Evolutionary conservation across 345 rosid genomes (phyloP).

Genomic region (Camelina neglecta): DNA sequence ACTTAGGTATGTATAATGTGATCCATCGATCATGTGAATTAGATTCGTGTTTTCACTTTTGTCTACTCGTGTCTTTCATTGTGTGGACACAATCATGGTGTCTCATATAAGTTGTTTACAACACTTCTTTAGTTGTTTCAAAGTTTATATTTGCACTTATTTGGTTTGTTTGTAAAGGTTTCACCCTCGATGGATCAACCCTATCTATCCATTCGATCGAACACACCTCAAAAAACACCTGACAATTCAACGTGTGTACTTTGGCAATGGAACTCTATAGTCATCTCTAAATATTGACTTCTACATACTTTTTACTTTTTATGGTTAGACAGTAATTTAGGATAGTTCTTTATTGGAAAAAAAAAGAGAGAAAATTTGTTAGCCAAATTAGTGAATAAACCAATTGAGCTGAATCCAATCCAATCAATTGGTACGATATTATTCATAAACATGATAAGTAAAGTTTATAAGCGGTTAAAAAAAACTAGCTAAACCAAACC

Average conservation of each 20-base stretch:
- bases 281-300: too few relatives aligned
- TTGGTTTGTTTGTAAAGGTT: too few relatives aligned
- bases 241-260: too few relatives aligned
- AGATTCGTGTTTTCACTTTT: slow-evolving; percentile 35
- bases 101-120: slow-evolving; percentile 10
- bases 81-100: slow-evolving; percentile 31
- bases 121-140: not conserved
- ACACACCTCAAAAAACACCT: too few relatives aligned
- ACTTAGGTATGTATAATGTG: not conserved
- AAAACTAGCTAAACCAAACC: slow-evolving; percentile 24
- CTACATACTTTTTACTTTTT: too few relatives aligned
- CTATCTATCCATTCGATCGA: too few relatives aligned
- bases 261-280: too few relatives aligned
- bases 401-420: too few relatives aligned
- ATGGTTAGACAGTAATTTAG: too few relatives aligned
- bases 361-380: not conserved
- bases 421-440: slow-evolving; percentile 13
- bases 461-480: not conserved
- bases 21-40: slow-evolving; percentile 33
- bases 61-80: slow-evolving; percentile 32
- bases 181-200: too few relatives aligned
- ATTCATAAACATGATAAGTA: not conserved
- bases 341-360: too few relatives aligned
- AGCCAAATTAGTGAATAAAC: not conserved
- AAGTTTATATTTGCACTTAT: too few relatives aligned